Base-by-base conservation (phyloP, 2,329 filamentous ascomycete species). In the Microdochium nivale region DNA sequence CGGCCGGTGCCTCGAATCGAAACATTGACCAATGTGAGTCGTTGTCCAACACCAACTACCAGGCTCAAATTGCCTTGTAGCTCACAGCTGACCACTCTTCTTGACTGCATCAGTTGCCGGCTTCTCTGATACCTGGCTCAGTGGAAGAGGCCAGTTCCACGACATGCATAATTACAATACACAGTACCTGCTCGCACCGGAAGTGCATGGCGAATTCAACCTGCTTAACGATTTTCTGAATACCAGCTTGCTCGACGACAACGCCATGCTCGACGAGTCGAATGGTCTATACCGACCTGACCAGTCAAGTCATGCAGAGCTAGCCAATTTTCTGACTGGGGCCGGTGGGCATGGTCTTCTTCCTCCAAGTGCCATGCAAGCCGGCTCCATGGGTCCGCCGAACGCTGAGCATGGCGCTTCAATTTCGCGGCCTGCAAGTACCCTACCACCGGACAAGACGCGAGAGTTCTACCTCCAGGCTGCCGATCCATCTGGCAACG, bases 401-500 rank as follows among this genome's bases (percentile, higher is more conserved):
- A 74, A 60, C 65, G 69, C 66, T 47, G 71, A 74, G 52, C 74
- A 69, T 54, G 75, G 63, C 57, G 81, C 78, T 58, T 68, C 79
- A 25, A 81, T 86, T 51, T 78, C 83, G 33, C 77, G 83, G 48
- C 79, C 85, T 2, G 70, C 73, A 37, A 84, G 82, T 56, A 75
- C 77, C 13, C 76, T 84, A 49, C 82, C 82, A 3, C 75, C 80
- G 52, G 87, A 94, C 62, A 83, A 82, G 66, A 76, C 88, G 10
- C 80, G 88, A 60, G 92, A 97, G 66, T 99, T 96, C 70, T 97
- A 96, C 71, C 86, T 97, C 70, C 95, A 95, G 58, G 94, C 94
- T 14, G 94, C 94, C 49, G 94, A 99, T 67, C 94, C 94, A 2
- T 89, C 89, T 5, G 92, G 92, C 50, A 81, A 81, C 60, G 79